Conservation (phyloP, 148 eudicot genomes). For the Fagopyrum homotropicum region DNA sequence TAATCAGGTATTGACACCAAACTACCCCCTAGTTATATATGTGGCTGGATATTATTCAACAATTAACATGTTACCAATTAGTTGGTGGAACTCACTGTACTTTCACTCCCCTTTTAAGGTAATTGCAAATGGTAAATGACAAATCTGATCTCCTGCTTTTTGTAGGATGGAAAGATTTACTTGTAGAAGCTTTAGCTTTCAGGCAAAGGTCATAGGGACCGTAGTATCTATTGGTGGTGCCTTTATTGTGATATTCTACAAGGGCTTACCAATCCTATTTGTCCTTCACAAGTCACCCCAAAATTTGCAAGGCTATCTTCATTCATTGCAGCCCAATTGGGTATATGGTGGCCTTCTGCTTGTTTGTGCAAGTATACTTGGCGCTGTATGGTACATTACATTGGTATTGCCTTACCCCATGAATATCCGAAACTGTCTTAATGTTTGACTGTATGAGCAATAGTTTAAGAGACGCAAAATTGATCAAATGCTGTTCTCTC, state of each 20-base stretch:
- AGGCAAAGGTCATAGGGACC: slow-evolving; percentile 62
- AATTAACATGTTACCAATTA: no score
- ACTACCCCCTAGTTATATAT: no score
- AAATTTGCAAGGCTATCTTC: slow-evolving; percentile 13
- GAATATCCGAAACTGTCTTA: no score
- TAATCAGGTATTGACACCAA: no score
- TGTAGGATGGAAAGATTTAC: slow-evolving; percentile 59
- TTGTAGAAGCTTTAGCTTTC: slow-evolving; percentile 46
- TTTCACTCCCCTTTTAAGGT: background rate
- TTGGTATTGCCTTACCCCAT: slow-evolving; percentile 34
- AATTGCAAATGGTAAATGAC: background rate
- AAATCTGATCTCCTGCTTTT: background rate
- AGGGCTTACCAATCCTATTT: slow-evolving; percentile 39
- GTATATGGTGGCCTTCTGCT: slow-evolving; percentile 53
- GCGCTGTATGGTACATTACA: slow-evolving; percentile 72
- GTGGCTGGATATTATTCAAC: no score
- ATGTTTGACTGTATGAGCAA: no score
- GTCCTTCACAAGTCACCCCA: slow-evolving; percentile 16
- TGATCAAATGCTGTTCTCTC: background rate
- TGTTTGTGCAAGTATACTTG: slow-evolving; percentile 46
- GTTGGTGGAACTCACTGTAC: no score
- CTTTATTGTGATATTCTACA: slow-evolving; percentile 49
- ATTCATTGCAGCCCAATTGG: slow-evolving; percentile 37
- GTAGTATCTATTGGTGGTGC: slow-evolving; percentile 60
- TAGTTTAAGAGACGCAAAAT: no score